Base-by-base conservation (phyloP, 805 yeast species). In the Barnettozyma vustinii region DNA sequence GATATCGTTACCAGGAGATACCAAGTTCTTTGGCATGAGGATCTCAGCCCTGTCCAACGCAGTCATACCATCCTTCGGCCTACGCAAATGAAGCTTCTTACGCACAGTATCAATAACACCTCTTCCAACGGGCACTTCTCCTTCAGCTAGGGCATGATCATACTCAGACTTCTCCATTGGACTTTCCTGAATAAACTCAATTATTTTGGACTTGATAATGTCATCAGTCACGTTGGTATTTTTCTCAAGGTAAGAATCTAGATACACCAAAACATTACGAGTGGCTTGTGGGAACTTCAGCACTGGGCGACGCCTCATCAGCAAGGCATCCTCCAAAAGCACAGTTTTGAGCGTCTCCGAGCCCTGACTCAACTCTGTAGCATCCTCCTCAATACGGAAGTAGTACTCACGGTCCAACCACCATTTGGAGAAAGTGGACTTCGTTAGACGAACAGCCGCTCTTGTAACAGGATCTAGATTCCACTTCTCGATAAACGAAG, bases 221-320 rank as follows among this genome's bases (percentile, higher is more conserved):
- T 40, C 43, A 26, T 40, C 43, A 6, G 43, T 26, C n/a, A 40
- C 33, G 13, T 25, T n/a, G 12, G 13, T 16, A 27, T 40, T 26
- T 7, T 16, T 40, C 32, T 40, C 43, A 13, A 40, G 32, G 35
- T 40, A 40, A 6, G 20, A 16, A 19, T 40, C 43, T n/a, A 40
- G 35, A 10, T 26, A 40, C 19, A 40, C 43, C 32, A 40, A 20
- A 7, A 26, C 43, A 19, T 40, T 40, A 16, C 43, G 43, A 4
- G 43, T 40, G 18, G 43, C 43, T 40, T 40, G 43, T 40, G 43
- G 43, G 33, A 25, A 40, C n/a, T 40, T 40, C 33, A 40, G 33
- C 9, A 40, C 43, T 9, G 43, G 43, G 6, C 43, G 32, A n/a
- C 43, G 43, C 7, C 43, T 23, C 43, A 40, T 40, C 35, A 40